Base-by-base conservation (phyloP, 2,329 filamentous ascomycete genomes). In the Rhynchosporium graminicola region DNA sequence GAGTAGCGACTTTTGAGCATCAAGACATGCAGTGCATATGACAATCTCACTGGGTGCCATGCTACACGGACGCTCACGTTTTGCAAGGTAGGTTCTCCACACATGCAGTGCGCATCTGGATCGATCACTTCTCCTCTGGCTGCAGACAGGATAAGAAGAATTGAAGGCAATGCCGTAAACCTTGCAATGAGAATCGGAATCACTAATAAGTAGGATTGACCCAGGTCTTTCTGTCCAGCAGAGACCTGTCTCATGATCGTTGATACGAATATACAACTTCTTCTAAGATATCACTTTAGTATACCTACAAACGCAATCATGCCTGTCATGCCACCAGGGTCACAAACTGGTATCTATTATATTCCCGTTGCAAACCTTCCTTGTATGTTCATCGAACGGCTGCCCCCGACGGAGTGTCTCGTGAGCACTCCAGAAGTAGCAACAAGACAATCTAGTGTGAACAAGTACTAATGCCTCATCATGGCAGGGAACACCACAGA, bases 291-390 rank as follows among this genome's bases (percentile, higher is more conserved):
- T 42, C 8, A 28, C 4, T 2, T 54, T 20, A 15, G 9, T 20
- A 13, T 4, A 38, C 3, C 26, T 8, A 4, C 26, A n/a, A 36
- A 26, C 13, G 15, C 10, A 29, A 57, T 10, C 36, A 67, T 68
- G 62, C 46, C 59, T 57, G 31, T 46, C 26, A 62, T 69, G 15
- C 57, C 60, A 57, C 59, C 67, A 3, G 68, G 66, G 0, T 43
- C 60, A 28, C 40, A 48, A 10, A 69, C 66, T 28, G 68, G 68
- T 12, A 3, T 65, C 4, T 69, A 66, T 42, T 67, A 69, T 20
- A 68, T 69, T 20, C 40, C 58, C 12, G 58, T 69, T 26, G 50
- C 58, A 4, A 63, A 63, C 1, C 47, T 69, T 20, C 63, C 69
- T 20, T 72, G 68, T 36, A 6, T 9, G 33, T 36, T 20, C 33